These are phyloP conservation scores for Plasmodium fragile DNA, from an alignment of 169 alveolate genomes.

Conservation along the genomic window DNA sequence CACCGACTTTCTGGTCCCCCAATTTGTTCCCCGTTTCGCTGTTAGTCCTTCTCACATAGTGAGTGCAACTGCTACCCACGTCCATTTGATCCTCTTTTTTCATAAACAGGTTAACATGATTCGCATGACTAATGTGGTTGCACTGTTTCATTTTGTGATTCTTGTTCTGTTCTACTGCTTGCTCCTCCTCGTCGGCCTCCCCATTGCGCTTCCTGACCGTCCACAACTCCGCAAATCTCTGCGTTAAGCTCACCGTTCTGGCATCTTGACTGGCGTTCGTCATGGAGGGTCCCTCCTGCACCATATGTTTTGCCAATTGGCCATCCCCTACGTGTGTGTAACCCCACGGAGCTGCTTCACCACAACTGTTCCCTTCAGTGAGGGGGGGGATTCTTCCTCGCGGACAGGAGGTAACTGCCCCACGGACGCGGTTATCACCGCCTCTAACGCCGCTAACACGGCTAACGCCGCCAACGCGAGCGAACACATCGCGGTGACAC, in stretches of 20 bases:
- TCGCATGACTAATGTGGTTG: not conserved
- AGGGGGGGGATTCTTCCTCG: not conserved
- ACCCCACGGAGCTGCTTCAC: not conserved
- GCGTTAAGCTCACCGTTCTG: not conserved
- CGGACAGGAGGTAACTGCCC: not conserved
- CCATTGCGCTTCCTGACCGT: not conserved
- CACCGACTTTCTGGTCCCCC: not conserved
- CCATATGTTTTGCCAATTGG: not conserved
- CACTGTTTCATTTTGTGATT: not conserved
- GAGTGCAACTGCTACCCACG: not conserved
- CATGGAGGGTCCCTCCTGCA: not conserved
- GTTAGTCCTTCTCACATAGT: not conserved
- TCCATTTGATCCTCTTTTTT: not conserved
- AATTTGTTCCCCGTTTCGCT: not conserved
- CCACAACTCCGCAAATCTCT: conserved; percentile 16
- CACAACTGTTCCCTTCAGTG: not conserved
- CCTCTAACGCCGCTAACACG: not conserved
- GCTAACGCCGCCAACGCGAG: not conserved
- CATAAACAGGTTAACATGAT: not conserved
- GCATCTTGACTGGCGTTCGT: not conserved
- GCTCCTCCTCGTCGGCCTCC: not conserved
- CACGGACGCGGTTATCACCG: not conserved
- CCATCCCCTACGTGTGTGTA: not conserved
- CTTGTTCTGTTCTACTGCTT: no score
- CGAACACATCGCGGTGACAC: not conserved